Conservation (phyloP, 2,329 filamentous ascomycete genomes). For the Cryoendolithus antarcticus region DNA sequence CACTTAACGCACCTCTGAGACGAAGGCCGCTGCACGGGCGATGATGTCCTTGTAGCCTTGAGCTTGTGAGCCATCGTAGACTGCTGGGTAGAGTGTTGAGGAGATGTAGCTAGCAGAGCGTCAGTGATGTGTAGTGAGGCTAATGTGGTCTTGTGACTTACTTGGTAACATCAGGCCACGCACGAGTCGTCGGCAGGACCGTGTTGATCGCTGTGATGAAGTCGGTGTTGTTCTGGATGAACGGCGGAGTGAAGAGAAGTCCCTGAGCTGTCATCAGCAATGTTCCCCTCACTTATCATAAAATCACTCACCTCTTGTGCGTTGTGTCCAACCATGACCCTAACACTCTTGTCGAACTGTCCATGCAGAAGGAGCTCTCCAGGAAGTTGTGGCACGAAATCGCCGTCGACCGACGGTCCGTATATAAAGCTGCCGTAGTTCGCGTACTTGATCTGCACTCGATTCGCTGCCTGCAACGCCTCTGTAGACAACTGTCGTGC, state of each 20-base stretch:
- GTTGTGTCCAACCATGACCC: constrained; percentile 35
- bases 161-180: constrained; percentile 18
- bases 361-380: constrained; percentile 33
- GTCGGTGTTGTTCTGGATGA: constrained; percentile 21
- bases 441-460: constrained; percentile 27
- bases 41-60: constrained; percentile 34
- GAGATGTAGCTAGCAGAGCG: constrained; percentile 25
- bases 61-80: constrained; percentile 33
- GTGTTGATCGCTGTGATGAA: constrained; percentile 17
- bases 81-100: constrained; percentile 36
- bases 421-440: constrained; percentile 34
- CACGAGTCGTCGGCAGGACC: constrained; percentile 19
- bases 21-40: constrained; percentile 29
- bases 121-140: too few species aligned
- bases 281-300: not conserved
- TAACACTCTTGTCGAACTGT: constrained; percentile 32
- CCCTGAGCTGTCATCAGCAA: constrained; percentile 15
- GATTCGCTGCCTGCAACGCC: constrained; percentile 32
- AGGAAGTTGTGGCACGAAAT: constrained; percentile 37
- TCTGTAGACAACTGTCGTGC: constrained; percentile 30
- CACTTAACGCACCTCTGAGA: constrained; percentile 28
- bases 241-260: constrained; percentile 30
- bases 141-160: too few species aligned
- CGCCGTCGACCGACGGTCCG: constrained; percentile 37
- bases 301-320: constrained; percentile 23